A percentile compares a stretch with the other conserved stretches of the same genome.
These are phyloP conservation scores for Aspergillus wentii DNA, from an alignment of 495 filamentous ascomycete species.

Conservation along the genomic window DNA sequence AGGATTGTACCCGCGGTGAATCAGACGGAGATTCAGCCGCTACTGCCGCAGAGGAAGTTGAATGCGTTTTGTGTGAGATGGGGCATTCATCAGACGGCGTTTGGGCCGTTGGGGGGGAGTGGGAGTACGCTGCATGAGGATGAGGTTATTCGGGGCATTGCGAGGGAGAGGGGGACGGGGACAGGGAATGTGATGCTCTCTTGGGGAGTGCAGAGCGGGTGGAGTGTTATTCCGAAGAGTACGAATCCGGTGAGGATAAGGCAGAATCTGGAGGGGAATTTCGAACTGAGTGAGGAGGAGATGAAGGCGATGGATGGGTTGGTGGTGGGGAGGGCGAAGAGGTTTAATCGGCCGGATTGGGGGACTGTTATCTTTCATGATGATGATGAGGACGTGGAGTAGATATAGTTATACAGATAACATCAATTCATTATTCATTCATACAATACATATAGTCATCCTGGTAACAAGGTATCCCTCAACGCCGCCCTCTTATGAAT, in stretches of 20 bases:
- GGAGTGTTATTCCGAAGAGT: slow-evolving; percentile 59
- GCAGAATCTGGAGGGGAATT: slow-evolving; percentile 48
- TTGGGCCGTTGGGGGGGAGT: slow-evolving; percentile 55
- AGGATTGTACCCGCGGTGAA: slow-evolving; percentile 57
- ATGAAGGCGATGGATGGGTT: slow-evolving; percentile 43
- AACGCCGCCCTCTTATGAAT: no score
- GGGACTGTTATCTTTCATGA: slow-evolving; percentile 23
- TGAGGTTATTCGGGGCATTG: slow-evolving; percentile 47
- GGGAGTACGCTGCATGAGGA: slow-evolving; percentile 49
- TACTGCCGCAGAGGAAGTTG: slow-evolving; percentile 53
- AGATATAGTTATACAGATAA: no score
- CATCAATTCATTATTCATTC: no score
- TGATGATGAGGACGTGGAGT: slow-evolving; percentile 14
- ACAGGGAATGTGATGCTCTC: slow-evolving; percentile 56
- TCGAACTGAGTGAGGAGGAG: slow-evolving; percentile 45
- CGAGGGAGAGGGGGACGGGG: slow-evolving; percentile 44
- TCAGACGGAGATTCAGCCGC: slow-evolving; percentile 54
- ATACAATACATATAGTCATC: no score
- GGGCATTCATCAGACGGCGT: slow-evolving; percentile 57
- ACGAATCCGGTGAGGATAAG: slow-evolving; percentile 41
- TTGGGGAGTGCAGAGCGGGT: slow-evolving; percentile 55
- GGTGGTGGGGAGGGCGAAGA: slow-evolving; percentile 19
- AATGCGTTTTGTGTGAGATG: slow-evolving; percentile 43
- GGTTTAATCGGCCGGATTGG: slow-evolving; percentile 26
- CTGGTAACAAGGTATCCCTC: no score